These are phyloP conservation scores for Macrolepiota dolichaula DNA, from an alignment of 768 basidiomycete species.

Conservation along the genomic window DNA sequence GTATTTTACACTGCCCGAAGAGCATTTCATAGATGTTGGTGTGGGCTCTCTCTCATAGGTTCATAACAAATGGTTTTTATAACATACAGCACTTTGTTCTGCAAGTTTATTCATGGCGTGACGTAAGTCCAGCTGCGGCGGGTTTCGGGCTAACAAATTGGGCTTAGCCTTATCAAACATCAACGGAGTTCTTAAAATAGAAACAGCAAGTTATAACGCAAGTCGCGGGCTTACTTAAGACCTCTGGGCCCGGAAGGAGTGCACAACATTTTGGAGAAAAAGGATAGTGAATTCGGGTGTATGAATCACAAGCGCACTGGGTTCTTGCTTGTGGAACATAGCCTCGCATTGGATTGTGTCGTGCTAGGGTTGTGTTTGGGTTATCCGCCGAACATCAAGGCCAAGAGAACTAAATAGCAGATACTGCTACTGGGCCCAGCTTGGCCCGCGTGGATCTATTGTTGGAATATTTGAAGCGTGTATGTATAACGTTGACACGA, in stretches of 20 bases:
- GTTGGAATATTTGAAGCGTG: not conserved
- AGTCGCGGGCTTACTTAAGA: not conserved
- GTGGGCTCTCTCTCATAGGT: too few relatives aligned
- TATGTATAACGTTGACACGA: not conserved
- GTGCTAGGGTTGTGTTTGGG: not conserved
- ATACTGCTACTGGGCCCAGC: not conserved
- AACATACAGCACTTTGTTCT: not conserved
- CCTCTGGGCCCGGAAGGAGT: not conserved
- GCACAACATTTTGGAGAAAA: not conserved
- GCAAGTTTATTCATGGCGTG: not conserved
- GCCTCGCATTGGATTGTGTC: not conserved
- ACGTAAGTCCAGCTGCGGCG: not conserved
- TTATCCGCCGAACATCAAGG: not conserved
- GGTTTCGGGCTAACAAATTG: not conserved
- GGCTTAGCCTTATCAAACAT: not conserved
- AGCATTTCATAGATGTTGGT: too few relatives aligned
- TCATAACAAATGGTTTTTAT: too few relatives aligned
- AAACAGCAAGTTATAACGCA: not conserved
- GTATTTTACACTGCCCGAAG: too few relatives aligned
- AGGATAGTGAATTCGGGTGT: not conserved
- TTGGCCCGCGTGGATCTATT: not conserved
- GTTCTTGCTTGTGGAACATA: not conserved
- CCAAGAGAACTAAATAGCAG: not conserved
- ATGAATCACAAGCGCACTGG: not conserved
- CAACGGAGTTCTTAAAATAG: not conserved